phyloP scores from a whole-genome alignment of 306 rosid species.

The Malus orientalis region DNA sequence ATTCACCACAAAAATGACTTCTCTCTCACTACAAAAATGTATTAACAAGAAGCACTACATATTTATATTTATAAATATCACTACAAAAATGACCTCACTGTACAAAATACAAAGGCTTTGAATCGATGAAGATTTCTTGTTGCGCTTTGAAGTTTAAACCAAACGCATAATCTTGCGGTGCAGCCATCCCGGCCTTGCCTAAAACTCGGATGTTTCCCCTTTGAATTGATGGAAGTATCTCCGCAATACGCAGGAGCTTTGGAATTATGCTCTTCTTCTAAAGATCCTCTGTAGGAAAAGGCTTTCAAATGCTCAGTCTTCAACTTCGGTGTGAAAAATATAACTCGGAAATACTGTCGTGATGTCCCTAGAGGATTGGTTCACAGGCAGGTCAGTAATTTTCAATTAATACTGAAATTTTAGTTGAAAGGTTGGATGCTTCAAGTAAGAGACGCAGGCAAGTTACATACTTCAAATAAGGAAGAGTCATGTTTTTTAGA shows the following conservation, averaged over 20 bases:
- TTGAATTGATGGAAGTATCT: neutral
- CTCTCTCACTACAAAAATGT: too few species aligned
- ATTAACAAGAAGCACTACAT: too few species aligned
- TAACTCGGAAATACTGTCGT: conserved; percentile 52
- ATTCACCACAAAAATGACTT: too few species aligned
- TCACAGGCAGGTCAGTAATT: neutral
- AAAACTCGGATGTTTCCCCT: neutral
- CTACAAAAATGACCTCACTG: neutral
- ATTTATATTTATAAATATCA: too few species aligned
- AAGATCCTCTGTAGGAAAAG: neutral
- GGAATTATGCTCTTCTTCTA: neutral
- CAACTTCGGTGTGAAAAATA: conserved; percentile 36
- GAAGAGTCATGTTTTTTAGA: conserved; percentile 83
- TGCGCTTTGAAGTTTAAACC: neutral
- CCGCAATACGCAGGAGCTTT: neutral
- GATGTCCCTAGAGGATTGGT: conserved; percentile 43
- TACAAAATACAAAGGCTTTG: neutral
- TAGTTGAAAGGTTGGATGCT: neutral
- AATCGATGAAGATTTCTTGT: neutral
- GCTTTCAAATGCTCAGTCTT: conserved; percentile 21
- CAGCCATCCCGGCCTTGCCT: neutral
- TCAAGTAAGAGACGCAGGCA: neutral
- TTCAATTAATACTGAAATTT: neutral
- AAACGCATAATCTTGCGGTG: neutral
- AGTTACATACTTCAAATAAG: conserved; percentile 62